phyloP scores from a whole-genome alignment of 371 early-diverging fungal species.

The Mortierella sp. region DNA sequence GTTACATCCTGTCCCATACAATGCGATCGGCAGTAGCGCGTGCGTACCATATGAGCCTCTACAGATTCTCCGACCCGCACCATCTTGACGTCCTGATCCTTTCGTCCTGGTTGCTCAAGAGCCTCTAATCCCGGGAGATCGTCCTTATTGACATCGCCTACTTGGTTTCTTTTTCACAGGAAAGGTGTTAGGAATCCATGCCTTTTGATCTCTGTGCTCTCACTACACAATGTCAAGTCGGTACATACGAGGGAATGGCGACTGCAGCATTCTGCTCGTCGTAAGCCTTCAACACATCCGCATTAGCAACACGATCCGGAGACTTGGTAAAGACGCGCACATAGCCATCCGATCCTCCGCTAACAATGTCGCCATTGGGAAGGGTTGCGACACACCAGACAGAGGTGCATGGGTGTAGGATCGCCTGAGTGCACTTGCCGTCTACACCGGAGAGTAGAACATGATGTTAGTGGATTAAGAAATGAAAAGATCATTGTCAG shows the following conservation, averaged over 20 bases:
- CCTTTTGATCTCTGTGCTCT: neutral
- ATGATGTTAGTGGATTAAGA: no score
- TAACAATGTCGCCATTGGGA: slow-evolving; percentile 89
- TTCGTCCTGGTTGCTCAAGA: slow-evolving; percentile 72
- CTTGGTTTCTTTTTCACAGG: slow-evolving; percentile 70
- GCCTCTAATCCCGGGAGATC: slow-evolving; percentile 86
- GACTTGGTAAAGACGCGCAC: slow-evolving; percentile 85
- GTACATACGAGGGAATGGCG: slow-evolving; percentile 79
- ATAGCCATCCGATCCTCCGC: slow-evolving; percentile 86
- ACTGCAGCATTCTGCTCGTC: slow-evolving; percentile 80
- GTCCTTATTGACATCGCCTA: slow-evolving; percentile 87
- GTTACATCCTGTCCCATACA: no score
- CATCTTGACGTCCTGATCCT: slow-evolving; percentile 93
- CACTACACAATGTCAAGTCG: neutral
- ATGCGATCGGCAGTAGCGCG: no score
- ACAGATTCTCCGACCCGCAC: slow-evolving; percentile 75
- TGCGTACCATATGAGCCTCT: slow-evolving; percentile 80
- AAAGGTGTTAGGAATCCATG: neutral
- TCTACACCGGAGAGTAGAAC: slow-evolving; percentile 49
- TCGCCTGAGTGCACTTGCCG: slow-evolving; percentile 78
- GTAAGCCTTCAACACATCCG: slow-evolving; percentile 67
- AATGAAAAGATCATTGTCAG: neutral
- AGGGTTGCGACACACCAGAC: slow-evolving; percentile 90
- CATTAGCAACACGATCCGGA: slow-evolving; percentile 69
- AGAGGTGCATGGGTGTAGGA: slow-evolving; percentile 89